Evolutionary conservation across 2,329 filamentous ascomycete genomes (phyloP).

Genomic region (Pseudogymnoascus sp.): DNA sequence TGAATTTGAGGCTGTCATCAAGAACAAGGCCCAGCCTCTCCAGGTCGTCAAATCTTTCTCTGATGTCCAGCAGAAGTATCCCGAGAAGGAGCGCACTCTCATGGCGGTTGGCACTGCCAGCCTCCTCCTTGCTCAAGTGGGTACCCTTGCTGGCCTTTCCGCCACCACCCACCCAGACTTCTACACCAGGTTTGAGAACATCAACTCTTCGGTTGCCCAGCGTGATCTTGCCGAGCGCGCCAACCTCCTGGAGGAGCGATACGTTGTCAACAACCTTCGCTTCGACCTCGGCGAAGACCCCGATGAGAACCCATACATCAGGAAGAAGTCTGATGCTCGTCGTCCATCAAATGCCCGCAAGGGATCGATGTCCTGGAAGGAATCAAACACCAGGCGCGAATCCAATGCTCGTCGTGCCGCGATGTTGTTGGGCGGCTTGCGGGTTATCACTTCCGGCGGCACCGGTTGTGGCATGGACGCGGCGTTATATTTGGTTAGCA

Average conservation of each 20-base stretch:
- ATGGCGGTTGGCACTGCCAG: slow-evolving; percentile 73
- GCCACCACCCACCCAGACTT: slow-evolving; percentile 78
- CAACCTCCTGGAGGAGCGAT: slow-evolving; percentile 75
- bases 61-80: slow-evolving; percentile 72
- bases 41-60: slow-evolving; percentile 67
- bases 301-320: slow-evolving; percentile 77
- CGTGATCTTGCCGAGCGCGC: slow-evolving; percentile 67
- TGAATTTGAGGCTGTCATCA: slow-evolving; percentile 50
- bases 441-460: slow-evolving; percentile 74
- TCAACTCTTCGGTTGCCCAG: slow-evolving; percentile 66
- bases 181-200: slow-evolving; percentile 71
- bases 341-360: slow-evolving; percentile 62
- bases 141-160: slow-evolving; percentile 68
- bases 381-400: slow-evolving; percentile 66
- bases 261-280: slow-evolving; percentile 85
- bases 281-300: slow-evolving; percentile 72
- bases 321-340: slow-evolving; percentile 61
- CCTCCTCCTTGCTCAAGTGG: slow-evolving; percentile 67
- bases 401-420: slow-evolving; percentile 58
- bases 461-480: slow-evolving; percentile 76
- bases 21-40: slow-evolving; percentile 61
- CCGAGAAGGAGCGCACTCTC: slow-evolving; percentile 70
- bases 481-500: slow-evolving; percentile 74
- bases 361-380: slow-evolving; percentile 75
- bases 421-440: slow-evolving; percentile 53